Conservation (phyloP, 2,329 filamentous ascomycete genomes). For the Xylariaceae sp. region DNA sequence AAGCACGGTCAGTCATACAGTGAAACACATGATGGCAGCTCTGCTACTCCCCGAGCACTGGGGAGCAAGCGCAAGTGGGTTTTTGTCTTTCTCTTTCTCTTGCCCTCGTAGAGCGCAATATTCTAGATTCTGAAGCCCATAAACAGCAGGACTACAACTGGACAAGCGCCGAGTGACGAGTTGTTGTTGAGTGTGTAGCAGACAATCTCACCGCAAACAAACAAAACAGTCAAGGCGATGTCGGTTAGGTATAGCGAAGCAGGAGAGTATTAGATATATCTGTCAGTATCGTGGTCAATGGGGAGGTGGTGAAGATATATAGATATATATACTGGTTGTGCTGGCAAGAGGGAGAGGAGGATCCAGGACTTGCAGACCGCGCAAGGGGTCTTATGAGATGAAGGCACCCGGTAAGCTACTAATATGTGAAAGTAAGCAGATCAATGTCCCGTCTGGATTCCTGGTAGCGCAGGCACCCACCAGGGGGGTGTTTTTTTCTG, state of each 20-base stretch:
- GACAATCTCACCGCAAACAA: constrained; percentile 12
- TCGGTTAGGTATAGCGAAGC: neutral
- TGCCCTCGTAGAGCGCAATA: constrained; percentile 12
- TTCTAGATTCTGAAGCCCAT: constrained; percentile 9
- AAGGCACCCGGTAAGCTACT: neutral
- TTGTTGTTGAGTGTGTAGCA: neutral
- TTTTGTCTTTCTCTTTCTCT: neutral
- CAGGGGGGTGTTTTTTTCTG: neutral
- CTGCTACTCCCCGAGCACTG: neutral
- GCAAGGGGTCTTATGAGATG: neutral
- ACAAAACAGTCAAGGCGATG: neutral
- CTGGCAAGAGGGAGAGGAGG: neutral
- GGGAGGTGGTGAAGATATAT: neutral
- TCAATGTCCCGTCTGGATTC: neutral
- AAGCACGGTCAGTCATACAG: constrained; percentile 10
- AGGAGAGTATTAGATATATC: neutral
- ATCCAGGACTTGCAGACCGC: neutral
- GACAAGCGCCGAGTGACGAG: constrained; percentile 9
- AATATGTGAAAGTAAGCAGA: neutral
- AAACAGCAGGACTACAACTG: neutral
- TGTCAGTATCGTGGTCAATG: neutral
- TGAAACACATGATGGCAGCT: constrained; percentile 22
- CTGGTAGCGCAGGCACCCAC: neutral
- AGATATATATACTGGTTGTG: neutral
- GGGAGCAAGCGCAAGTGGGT: neutral